A percentile compares a stretch with the other conserved stretches of the same genome.
phyloP scores from a whole-genome alignment of 1,284 basidiomycete species.

The Puccinia sorghi region DNA sequence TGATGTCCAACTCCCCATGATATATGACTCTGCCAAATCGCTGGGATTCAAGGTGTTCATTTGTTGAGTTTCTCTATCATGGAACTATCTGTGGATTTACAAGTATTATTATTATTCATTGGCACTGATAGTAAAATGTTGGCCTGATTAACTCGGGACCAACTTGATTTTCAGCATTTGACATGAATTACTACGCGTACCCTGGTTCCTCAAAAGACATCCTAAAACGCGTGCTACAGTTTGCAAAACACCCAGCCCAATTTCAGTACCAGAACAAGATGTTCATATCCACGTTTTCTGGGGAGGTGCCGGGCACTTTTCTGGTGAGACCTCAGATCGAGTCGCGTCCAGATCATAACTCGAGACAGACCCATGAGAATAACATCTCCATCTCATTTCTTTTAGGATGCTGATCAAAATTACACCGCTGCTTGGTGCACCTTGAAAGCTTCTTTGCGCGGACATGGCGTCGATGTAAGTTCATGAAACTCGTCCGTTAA shows the following conservation, averaged over 20 bases:
- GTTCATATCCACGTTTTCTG: conserved; percentile 44
- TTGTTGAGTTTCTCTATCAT: conserved; percentile 19
- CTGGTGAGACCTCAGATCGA: conserved; percentile 13
- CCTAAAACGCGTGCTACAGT: conserved; percentile 9
- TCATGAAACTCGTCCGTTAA: background rate
- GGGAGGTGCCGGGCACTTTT: conserved; percentile 39
- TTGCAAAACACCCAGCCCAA: conserved; percentile 31
- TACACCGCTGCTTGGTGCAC: conserved; percentile 41
- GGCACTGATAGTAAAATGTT: background rate
- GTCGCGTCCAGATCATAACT: background rate
- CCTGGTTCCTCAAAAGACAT: conserved; percentile 39
- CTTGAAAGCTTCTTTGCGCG: conserved; percentile 33
- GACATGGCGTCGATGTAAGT: conserved; percentile 41
- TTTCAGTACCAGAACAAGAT: conserved; percentile 36
- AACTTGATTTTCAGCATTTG: conserved; percentile 30
- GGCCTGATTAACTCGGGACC: background rate
- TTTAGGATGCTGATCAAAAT: conserved; percentile 36
- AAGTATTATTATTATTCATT: background rate
- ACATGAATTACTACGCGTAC: conserved; percentile 45
- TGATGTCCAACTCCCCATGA: conserved; percentile 16
- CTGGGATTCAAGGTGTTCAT: conserved; percentile 29
- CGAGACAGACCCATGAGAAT: conserved; percentile 14
- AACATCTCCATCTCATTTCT: background rate
- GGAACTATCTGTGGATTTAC: background rate
- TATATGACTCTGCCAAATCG: conserved; percentile 26